Evolutionary conservation across 2,329 filamentous ascomycete genomes (phyloP).

Genomic region (Aspergillus sojae): DNA sequence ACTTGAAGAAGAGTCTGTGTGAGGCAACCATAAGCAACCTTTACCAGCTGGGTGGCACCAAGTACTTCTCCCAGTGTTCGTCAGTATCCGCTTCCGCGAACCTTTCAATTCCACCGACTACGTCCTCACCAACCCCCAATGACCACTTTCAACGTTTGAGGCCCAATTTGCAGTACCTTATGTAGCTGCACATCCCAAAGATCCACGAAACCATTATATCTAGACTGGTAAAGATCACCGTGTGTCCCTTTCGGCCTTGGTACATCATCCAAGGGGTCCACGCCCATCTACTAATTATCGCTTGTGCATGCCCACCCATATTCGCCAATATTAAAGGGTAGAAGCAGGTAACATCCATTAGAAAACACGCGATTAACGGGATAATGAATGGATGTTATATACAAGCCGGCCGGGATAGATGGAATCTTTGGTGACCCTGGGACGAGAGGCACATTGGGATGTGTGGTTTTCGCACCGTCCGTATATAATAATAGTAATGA

Average conservation of each 20-base stretch:
- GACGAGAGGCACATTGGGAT: not conserved
- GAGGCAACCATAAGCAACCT: not conserved
- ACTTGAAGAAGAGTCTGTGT: not conserved
- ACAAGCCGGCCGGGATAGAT: not conserved
- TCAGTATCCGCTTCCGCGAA: conserved; percentile 11
- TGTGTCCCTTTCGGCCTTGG: not conserved
- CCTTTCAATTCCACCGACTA: conserved; percentile 6
- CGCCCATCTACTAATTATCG: not conserved
- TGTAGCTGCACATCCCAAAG: conserved; percentile 3
- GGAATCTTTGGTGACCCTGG: not conserved
- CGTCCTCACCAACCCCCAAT: conserved; percentile 7
- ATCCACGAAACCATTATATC: not conserved
- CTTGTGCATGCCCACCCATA: not conserved
- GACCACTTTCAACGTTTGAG: not conserved
- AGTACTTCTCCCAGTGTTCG: conserved; percentile 9
- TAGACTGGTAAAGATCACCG: not conserved
- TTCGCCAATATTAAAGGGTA: not conserved
- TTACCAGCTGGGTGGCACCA: not conserved
- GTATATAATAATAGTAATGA: not conserved
- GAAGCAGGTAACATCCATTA: not conserved
- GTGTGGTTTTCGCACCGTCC: not conserved
- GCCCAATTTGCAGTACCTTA: conserved; percentile 1
- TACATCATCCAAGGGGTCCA: not conserved
- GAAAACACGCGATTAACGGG: not conserved
- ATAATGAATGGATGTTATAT: not conserved